These are phyloP conservation scores for Arthrinium phaeospermum DNA, from an alignment of 2,329 filamentous ascomycete species.

Conservation along the genomic window DNA sequence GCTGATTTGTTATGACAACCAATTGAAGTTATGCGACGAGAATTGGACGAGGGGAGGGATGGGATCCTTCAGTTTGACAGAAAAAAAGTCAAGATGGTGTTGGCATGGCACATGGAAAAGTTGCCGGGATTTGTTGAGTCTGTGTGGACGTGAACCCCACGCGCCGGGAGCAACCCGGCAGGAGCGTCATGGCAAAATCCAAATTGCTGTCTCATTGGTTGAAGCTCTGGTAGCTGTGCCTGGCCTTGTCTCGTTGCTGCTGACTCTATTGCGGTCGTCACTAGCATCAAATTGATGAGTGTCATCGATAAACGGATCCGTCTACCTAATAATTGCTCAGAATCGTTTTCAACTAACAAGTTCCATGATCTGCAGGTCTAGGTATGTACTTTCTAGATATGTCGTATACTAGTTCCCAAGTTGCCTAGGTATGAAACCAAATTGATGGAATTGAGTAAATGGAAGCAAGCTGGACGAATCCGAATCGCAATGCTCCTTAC, in stretches of 20 bases:
- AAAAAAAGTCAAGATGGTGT: constrained; percentile 12
- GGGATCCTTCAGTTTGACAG: constrained; percentile 15
- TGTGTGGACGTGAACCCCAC: constrained; percentile 15
- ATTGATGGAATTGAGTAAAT: too few species aligned
- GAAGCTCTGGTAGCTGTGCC: neutral
- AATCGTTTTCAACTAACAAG: too few species aligned
- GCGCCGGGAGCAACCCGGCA: constrained; percentile 1
- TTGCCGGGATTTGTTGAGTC: constrained; percentile 18
- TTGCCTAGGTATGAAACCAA: too few species aligned
- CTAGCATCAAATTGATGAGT: too few species aligned
- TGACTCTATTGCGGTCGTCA: neutral
- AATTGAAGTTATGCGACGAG: constrained; percentile 21
- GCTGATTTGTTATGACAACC: neutral
- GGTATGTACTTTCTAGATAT: too few species aligned
- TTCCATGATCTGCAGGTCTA: too few species aligned
- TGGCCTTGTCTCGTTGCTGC: neutral
- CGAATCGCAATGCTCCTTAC: neutral
- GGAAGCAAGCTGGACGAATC: too few species aligned
- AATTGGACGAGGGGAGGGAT: constrained; percentile 20
- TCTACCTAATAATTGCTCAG: too few species aligned
- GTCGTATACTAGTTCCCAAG: too few species aligned
- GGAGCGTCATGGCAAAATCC: constrained; percentile 2
- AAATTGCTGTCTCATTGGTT: constrained; percentile 3
- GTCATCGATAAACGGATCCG: too few species aligned
- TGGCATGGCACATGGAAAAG: constrained; percentile 17